Base-by-base conservation (phyloP, 768 basidiomycete species). In the Trametes cingulata region DNA sequence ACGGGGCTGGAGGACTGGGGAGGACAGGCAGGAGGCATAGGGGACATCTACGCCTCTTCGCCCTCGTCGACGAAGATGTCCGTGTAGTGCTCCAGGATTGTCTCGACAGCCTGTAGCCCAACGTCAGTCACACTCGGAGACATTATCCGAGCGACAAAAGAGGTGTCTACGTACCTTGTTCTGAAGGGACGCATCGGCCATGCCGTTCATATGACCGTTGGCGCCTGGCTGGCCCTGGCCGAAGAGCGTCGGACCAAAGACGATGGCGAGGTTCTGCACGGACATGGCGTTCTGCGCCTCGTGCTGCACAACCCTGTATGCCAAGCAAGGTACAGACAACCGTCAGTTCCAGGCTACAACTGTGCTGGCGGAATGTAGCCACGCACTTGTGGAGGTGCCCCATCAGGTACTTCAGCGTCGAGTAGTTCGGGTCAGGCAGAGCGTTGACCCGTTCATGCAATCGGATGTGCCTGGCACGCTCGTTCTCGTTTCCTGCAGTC, bases 381-480 rank as follows among this genome's bases (percentile, higher is more conserved):
- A 74, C 84, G 57, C 65, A 96, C 95, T 83, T 86, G 75, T 98
- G 82, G 62, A 99, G 78, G 76, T 99, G 97, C 13, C 92, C 94
- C 80, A 99, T 80, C 73, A 98, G 90, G 73, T 83, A 97, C 72
- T 98, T 98, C 51, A 98, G 80, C 1, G 96, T 96, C 1, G 97
- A 93, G 69, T 99, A 99, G 74, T 98, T 98, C n/a, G 97, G 85
- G 75, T 99, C 97, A 13, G 97, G 96, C 53, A 99, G 81, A 65
- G 98, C 96, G 68, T 99, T 99, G 46, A 99, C 95, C 46, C 95
- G 87, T 71, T 98, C 97, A 69, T 99, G 97, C 52, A 98, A 77
- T 50, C 95, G 86, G 64, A 99, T 98, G 68, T 98, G 96, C 60
- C 96, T 85, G 65, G 98, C 77, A 51, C 96, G 86, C 65, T 97